Conservation (phyloP, 164 flowering plant species). For the Nymphaea colorata region DNA sequence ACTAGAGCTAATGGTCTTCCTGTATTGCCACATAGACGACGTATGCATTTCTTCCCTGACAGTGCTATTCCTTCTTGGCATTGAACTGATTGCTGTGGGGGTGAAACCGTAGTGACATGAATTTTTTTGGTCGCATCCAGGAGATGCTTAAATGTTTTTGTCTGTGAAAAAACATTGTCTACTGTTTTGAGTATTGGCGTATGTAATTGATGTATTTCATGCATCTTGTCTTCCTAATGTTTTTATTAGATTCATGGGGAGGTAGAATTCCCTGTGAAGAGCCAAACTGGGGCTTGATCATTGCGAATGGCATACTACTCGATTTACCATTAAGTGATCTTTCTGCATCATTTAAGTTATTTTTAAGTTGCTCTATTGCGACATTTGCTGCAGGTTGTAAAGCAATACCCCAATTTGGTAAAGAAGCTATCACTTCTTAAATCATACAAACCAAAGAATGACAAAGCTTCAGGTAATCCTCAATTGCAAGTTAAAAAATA, state of each 20-base stretch:
- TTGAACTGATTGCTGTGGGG: no score
- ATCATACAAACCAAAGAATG: conserved; percentile 35
- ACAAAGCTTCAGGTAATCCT: conserved; percentile 6
- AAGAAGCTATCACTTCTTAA: conserved; percentile 64
- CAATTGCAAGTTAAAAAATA: no score
- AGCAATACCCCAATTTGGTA: conserved; percentile 79
- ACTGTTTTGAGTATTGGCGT: no score
- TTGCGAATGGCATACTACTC: conserved; percentile 86
- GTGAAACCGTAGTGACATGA: no score
- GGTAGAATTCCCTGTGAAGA: conserved; percentile 53
- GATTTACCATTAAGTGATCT: conserved; percentile 21
- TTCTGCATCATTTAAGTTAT: no score
- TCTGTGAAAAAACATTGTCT: no score
- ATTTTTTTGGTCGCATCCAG: no score
- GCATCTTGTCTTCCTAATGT: background rate
- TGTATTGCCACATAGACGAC: conserved; percentile 71
- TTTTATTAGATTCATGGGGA: conserved; percentile 90
- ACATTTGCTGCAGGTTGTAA: conserved; percentile 49
- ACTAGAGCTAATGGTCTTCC: conserved; percentile 67
- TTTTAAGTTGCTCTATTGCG: no score
- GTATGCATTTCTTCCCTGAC: conserved; percentile 27
- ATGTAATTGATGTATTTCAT: no score
- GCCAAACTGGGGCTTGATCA: conserved; percentile 78
- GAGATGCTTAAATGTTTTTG: no score
- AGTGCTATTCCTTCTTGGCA: no score